A percentile compares a stretch with the other conserved stretches of the same genome.
Conservation (phyloP, 208 protist genomes). For the Leptomonas pyrrhocoris region DNA sequence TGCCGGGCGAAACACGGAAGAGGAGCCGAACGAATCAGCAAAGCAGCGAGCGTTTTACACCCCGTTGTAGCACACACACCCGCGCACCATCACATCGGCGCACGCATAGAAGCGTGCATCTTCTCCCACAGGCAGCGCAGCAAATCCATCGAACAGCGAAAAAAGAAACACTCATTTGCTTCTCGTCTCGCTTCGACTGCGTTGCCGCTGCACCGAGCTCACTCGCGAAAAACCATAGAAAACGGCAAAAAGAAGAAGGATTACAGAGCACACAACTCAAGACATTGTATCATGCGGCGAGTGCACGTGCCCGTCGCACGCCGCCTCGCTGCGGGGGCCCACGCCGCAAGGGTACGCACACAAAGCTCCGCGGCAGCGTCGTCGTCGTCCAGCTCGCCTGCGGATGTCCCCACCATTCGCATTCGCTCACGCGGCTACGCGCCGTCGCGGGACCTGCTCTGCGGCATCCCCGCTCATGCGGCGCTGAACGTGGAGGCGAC, state of each 20-base stretch:
- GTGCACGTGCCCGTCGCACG: conserved; percentile 20
- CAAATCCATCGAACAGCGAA: too few species aligned
- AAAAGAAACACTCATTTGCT: too few species aligned
- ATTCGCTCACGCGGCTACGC: conserved; percentile 78
- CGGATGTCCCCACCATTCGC: conserved; percentile 19
- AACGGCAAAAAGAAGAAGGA: too few species aligned
- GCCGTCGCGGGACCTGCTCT: conserved; percentile 70
- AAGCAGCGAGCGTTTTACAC: too few species aligned
- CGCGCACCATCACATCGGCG: neutral
- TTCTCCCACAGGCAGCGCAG: too few species aligned
- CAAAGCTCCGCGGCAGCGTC: conserved; percentile 24
- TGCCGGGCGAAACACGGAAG: too few species aligned
- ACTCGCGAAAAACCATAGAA: too few species aligned
- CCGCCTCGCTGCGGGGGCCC: conserved; percentile 7
- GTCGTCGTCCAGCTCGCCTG: conserved; percentile 3
- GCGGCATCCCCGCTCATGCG: conserved; percentile 46
- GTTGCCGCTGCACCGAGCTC: too few species aligned
- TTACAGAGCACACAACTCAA: too few species aligned
- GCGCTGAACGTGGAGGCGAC: conserved; percentile 62
- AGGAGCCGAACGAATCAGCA: too few species aligned
- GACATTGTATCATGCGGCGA: conserved; percentile 31
- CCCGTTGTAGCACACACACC: neutral
- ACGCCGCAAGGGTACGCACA: neutral
- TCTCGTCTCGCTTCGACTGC: too few species aligned
- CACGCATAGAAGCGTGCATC: too few species aligned